Evolutionary conservation across 1,139 yeast species (phyloP).

Genomic region (Protomyces pachydermus): DNA sequence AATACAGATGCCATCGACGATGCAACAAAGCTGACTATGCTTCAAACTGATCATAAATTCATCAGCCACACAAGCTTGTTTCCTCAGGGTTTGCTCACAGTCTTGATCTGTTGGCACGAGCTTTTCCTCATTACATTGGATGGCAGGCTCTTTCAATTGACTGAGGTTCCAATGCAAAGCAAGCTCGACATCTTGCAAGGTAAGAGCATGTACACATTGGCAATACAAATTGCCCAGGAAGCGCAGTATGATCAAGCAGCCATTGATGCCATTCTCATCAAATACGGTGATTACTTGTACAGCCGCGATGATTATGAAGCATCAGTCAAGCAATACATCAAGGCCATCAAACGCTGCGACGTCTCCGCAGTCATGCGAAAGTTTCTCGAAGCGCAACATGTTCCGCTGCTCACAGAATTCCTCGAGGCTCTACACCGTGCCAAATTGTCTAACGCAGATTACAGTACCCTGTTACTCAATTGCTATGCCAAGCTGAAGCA

Average conservation of each 20-base stretch:
- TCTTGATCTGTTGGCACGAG: conserved; percentile 54
- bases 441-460: conserved; percentile 62
- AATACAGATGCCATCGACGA: conserved; percentile 31
- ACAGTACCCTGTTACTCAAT: conserved; percentile 72
- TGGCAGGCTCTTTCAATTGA: conserved; percentile 65
- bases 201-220: conserved; percentile 66
- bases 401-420: conserved; percentile 59
- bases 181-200: conserved; percentile 68
- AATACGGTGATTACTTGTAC: conserved; percentile 69
- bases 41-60: conserved; percentile 66
- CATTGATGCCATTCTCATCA: conserved; percentile 53
- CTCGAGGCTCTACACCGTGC: conserved; percentile 55
- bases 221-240: conserved; percentile 62
- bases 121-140: conserved; percentile 64
- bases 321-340: conserved; percentile 65
- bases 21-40: conserved; percentile 52
- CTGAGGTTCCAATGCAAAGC: conserved; percentile 60
- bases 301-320: conserved; percentile 59
- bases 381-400: conserved; percentile 79
- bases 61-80: conserved; percentile 66
- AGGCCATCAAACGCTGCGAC: conserved; percentile 47
- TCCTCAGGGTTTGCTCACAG: conserved; percentile 56
- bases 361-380: conserved; percentile 75
- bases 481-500: conserved; percentile 76
- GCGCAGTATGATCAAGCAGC: conserved; percentile 42